These are phyloP conservation scores for Gastrolobium bilobum DNA, from an alignment of 306 rosid species.

Conservation along the genomic window DNA sequence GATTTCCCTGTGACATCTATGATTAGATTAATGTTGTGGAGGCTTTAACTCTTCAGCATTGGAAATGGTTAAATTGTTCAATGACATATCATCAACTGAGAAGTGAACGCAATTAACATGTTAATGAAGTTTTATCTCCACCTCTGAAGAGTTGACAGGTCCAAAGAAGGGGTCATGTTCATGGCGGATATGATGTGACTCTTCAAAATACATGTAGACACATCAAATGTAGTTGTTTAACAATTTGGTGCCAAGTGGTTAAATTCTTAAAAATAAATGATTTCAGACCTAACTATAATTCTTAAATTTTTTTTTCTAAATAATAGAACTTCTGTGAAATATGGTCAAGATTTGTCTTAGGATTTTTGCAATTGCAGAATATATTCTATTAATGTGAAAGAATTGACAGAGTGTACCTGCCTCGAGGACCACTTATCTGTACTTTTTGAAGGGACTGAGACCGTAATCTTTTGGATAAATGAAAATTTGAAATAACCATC, in stretches of 20 bases:
- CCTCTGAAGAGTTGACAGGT: not conserved
- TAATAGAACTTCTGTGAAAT: not conserved
- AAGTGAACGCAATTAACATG: constrained; percentile 42
- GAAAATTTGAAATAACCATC: not conserved
- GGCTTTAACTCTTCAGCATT: constrained; percentile 24
- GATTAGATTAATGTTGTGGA: constrained; percentile 19
- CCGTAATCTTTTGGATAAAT: constrained; percentile 28
- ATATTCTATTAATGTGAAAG: constrained; percentile 31
- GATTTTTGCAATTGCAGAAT: constrained; percentile 13
- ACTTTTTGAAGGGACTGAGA: constrained; percentile 18
- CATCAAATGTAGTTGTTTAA: constrained; percentile 8
- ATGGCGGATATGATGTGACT: not conserved
- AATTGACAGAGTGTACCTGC: constrained; percentile 13
- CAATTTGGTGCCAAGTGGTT: constrained; percentile 34
- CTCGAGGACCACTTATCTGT: not conserved
- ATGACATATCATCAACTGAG: constrained; percentile 29
- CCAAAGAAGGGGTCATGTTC: not conserved
- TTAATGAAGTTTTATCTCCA: constrained; percentile 35
- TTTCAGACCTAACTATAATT: constrained; percentile 23
- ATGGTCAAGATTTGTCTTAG: constrained; percentile 24
- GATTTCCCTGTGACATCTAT: constrained; percentile 32
- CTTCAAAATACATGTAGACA: not conserved
- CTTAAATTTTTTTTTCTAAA: not conserved
- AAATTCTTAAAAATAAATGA: constrained; percentile 36
- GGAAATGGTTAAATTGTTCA: constrained; percentile 36